A percentile compares a stretch with the other conserved stretches of the same genome.
These are phyloP conservation scores for Aspergillus eucalypticola DNA, from an alignment of 2,329 filamentous ascomycete species.

Conservation along the genomic window DNA sequence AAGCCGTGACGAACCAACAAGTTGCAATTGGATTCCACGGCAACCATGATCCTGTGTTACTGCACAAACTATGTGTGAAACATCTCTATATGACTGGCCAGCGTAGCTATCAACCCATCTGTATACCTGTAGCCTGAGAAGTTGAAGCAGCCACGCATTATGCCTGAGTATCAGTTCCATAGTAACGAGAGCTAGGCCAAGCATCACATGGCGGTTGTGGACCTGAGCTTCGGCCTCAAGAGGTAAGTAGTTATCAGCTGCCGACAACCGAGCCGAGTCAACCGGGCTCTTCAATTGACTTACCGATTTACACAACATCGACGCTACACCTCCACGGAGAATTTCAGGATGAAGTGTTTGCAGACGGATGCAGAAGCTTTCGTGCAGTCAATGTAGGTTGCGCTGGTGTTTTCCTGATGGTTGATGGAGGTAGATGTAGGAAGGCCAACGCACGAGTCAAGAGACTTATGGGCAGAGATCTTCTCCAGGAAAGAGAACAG, in stretches of 20 bases:
- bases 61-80: background rate
- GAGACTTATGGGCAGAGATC: background rate
- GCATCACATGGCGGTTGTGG: background rate
- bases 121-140: background rate
- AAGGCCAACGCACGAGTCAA: background rate
- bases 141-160: too few species aligned
- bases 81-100: background rate
- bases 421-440: background rate
- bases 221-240: background rate
- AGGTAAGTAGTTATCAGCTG: background rate
- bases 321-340: background rate
- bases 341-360: too few species aligned
- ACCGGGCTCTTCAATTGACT: background rate
- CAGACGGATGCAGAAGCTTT: background rate
- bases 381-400: background rate
- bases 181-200: background rate
- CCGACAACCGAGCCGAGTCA: constrained; percentile 1
- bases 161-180: background rate
- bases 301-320: background rate
- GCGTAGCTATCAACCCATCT: background rate
- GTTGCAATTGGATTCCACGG: background rate
- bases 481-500: background rate
- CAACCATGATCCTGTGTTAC: background rate
- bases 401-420: background rate
- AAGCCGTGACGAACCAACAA: constrained; percentile 3